Evolutionary conservation across 768 basidiomycete species (phyloP).

Genomic region (Cystoderma amianthinum): DNA sequence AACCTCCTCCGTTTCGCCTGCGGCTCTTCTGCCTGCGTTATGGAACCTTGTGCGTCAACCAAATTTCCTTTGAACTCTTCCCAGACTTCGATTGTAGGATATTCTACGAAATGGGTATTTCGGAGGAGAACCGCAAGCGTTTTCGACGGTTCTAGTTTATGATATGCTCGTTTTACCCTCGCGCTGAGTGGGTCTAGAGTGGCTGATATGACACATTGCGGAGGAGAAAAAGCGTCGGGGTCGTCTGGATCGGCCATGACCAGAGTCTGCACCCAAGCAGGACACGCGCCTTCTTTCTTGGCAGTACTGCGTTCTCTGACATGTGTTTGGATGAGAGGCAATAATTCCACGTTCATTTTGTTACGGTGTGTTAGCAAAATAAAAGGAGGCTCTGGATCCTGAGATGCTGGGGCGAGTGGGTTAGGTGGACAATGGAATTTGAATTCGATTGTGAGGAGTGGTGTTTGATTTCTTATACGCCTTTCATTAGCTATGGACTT

Average conservation of each 20-base stretch:
- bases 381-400: slow-evolving; percentile 26
- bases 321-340: slow-evolving; percentile 40
- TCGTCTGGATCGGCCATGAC: slow-evolving; percentile 47
- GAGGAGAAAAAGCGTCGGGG: slow-evolving; percentile 46
- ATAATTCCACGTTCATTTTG: slow-evolving; percentile 38
- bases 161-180: slow-evolving; percentile 32
- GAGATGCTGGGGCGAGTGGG: slow-evolving; percentile 31
- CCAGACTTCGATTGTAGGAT: slow-evolving; percentile 76
- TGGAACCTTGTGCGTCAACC: slow-evolving; percentile 45
- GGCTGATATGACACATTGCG: slow-evolving; percentile 58
- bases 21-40: slow-evolving; percentile 25
- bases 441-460: slow-evolving; percentile 69
- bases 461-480: slow-evolving; percentile 63
- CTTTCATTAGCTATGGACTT: slow-evolving; percentile 25
- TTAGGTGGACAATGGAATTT: slow-evolving; percentile 51
- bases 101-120: slow-evolving; percentile 72
- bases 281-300: slow-evolving; percentile 37
- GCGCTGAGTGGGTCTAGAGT: slow-evolving; percentile 21
- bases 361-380: slow-evolving; percentile 63
- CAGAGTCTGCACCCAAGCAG: slow-evolving; percentile 52
- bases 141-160: slow-evolving; percentile 46
- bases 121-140: slow-evolving; percentile 42
- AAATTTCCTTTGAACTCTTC: slow-evolving; percentile 59
- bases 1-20: slow-evolving; percentile 52
- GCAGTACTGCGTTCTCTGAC: slow-evolving; percentile 29